Base-by-base conservation (phyloP, 208 protist genomes). In the Spongospora subterranea region DNA sequence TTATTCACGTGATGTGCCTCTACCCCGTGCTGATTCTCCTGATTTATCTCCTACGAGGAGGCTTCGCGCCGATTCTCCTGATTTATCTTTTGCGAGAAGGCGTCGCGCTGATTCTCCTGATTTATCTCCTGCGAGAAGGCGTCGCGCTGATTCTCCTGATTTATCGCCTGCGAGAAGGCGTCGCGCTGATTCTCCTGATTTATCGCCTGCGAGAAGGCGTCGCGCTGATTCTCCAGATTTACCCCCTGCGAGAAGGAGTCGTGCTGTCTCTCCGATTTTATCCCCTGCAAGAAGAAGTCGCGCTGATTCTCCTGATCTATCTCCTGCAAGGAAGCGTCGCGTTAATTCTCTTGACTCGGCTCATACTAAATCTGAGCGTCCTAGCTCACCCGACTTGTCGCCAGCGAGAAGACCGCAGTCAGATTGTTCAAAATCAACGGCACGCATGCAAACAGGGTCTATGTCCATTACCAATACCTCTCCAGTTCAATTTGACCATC, bases 131-230 rank as follows among this genome's bases (percentile, higher is more conserved):
- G 13, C 50, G 6, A 24, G 50, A 60, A 60, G 50, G 50, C 50
- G 50, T 60, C 50, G 24, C 50, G 50, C n/a, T 65, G 54, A 82
- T 82, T 82, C 71, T 82, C 40, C 71, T 35, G 71, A 35, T 13
- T 40, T 82, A 6, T 82, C 71, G 17, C 71, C 71, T 6, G 17
- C 71, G 6, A 43, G 71, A 43, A 60, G 50, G 24, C 50, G 50
- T 60, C 50, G 24, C 50, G 50, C n/a, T 65, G 54, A 82, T 35
- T 82, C 71, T 82, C 40, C 71, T 82, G 71, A 82, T 43, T n/a
- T 35, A 43, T 82, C n/a, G n/a, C 71, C 71, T 35, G 17, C 40
- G 11, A 35, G 71, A 82, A 35, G 71, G 40, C 35, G 71, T 13
- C 71, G 13, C n/a, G 35, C 54, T 65, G 29, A 35, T n/a, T 43